Evolutionary conservation across 371 early-diverging fungal genomes (phyloP).

Genomic region (Saksenaea vasiformis): DNA sequence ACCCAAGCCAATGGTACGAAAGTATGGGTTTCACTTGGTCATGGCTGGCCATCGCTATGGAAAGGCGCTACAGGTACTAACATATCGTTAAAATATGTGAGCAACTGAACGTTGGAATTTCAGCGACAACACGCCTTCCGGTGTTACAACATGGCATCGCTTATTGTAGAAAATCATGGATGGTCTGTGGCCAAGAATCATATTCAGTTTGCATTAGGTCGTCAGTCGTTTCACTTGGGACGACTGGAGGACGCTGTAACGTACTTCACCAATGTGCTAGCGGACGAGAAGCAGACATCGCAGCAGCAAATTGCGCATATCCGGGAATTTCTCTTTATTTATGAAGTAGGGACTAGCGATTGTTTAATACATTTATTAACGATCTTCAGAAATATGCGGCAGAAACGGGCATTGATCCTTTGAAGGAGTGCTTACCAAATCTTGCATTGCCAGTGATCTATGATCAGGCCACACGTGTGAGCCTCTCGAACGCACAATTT

Average conservation of each 20-base stretch:
- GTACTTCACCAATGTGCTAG: slow-evolving; percentile 69
- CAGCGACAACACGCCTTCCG: slow-evolving; percentile 76
- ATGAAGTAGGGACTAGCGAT: slow-evolving; percentile 49
- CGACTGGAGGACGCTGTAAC: slow-evolving; percentile 56
- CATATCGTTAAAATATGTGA: neutral
- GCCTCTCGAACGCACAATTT: slow-evolving; percentile 49
- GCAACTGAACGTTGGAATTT: neutral
- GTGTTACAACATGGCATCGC: slow-evolving; percentile 67
- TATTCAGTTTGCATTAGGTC: slow-evolving; percentile 83
- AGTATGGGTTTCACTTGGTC: slow-evolving; percentile 86
- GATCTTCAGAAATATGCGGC: slow-evolving; percentile 45
- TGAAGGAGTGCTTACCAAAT: slow-evolving; percentile 41
- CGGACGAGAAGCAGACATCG: slow-evolving; percentile 64
- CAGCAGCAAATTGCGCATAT: slow-evolving; percentile 74
- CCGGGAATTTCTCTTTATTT: slow-evolving; percentile 78
- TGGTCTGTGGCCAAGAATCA: slow-evolving; percentile 89
- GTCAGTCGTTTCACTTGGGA: slow-evolving; percentile 70
- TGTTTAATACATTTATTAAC: neutral
- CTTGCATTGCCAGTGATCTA: slow-evolving; percentile 55
- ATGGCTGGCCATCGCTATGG: slow-evolving; percentile 86
- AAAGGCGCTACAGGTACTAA: slow-evolving; percentile 61
- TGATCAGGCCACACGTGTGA: slow-evolving; percentile 44
- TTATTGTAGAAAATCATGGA: slow-evolving; percentile 59
- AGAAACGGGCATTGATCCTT: slow-evolving; percentile 37
- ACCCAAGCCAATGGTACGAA: slow-evolving; percentile 69